Base-by-base conservation (phyloP, 768 basidiomycete species). In the Amanita phalloides region DNA sequence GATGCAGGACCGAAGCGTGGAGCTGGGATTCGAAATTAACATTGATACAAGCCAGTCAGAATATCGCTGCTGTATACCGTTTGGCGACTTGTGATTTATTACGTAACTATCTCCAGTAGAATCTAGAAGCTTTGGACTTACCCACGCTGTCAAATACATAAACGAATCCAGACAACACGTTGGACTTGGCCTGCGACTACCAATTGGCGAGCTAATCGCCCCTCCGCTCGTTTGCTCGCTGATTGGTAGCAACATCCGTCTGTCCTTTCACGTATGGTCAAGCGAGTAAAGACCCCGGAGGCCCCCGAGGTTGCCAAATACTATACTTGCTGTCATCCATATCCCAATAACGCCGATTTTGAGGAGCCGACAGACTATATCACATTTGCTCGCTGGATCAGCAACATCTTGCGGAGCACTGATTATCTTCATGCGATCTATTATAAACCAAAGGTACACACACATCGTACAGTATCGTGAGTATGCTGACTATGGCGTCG, bases 301-400 rank as follows among this genome's bases (percentile, higher is more conserved):
- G 55, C 66, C 17, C 62, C 58, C 39, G 75, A 77, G 51, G 76
- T 75, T 49, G 68, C 69, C 45, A 71, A 70, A 43, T 75, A 73
- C 58, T 72, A 71, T 57, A 71, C 72, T 10, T 66, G 77, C 21
- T 70, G 69, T 52, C 65, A 74, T 35, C 75, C 77, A 3, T 80
- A 73, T 56, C 78, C 78, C 0, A 61, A 72, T 42, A 71, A 13
- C 33, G 33, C 33, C 3, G 33, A 76, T 56, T 75, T 70, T 69
- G 68, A 72, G 50, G 53, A 72, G 3, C 54, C 63, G 4, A 58
- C 60, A 4, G 73, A 77, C 56, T 68, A 66, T 30, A 68, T 66
- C 26, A 57, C 59, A 4, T 74, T 73, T 54, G 67, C 68, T 38
- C 67, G 63, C 54, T 80, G 78, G 78, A 64, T 78, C 41, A 75